These are phyloP conservation scores for Rhizoclosmatium globosum DNA, from an alignment of 192 early-diverging fungal genomes.

Conservation along the genomic window DNA sequence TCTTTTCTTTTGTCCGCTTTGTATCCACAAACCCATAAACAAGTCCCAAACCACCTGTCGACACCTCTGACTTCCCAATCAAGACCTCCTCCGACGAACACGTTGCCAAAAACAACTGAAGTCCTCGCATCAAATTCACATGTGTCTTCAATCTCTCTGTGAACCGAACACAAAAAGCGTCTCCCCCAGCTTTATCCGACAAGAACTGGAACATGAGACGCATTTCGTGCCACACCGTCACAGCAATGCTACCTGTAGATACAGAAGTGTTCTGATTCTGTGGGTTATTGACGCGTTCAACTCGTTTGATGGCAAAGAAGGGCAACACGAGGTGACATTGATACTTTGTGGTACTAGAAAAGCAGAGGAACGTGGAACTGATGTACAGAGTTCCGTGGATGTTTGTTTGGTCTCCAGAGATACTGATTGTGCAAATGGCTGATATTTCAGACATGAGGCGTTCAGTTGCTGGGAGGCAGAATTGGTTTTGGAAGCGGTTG, in stretches of 20 bases:
- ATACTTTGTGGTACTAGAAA: slow-evolving; percentile 71
- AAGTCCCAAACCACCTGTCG: slow-evolving; percentile 70
- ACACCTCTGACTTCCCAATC: slow-evolving; percentile 57
- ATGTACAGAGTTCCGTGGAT: slow-evolving; percentile 80
- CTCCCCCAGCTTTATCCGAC: slow-evolving; percentile 68
- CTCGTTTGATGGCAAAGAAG: slow-evolving; percentile 88
- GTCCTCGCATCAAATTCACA: slow-evolving; percentile 76
- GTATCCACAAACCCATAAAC: slow-evolving; percentile 78
- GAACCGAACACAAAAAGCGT: slow-evolving; percentile 85
- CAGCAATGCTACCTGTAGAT: slow-evolving; percentile 72
- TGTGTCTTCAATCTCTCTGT: slow-evolving; percentile 76
- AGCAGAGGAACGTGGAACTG: slow-evolving; percentile 89
- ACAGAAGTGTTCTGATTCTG: slow-evolving; percentile 7
- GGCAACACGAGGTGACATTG: slow-evolving; percentile 85
- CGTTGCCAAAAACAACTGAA: slow-evolving; percentile 80
- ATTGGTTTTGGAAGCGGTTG: slow-evolving; percentile 74
- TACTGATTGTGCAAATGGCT: slow-evolving; percentile 65
- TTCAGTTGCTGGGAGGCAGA: slow-evolving; percentile 82
- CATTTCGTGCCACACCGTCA: slow-evolving; percentile 93
- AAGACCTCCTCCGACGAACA: slow-evolving; percentile 86
- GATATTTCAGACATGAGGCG: slow-evolving; percentile 72
- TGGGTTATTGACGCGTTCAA: slow-evolving; percentile 81
- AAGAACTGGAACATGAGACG: slow-evolving; percentile 85
- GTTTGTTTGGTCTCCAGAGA: slow-evolving; percentile 51
- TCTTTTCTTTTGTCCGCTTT: slow-evolving; percentile 73